Percentiles rank a stretch among this genome's conserved stretches.
Conservation (phyloP, 352 stramenopile species). For the Lagenidium giganteum region DNA sequence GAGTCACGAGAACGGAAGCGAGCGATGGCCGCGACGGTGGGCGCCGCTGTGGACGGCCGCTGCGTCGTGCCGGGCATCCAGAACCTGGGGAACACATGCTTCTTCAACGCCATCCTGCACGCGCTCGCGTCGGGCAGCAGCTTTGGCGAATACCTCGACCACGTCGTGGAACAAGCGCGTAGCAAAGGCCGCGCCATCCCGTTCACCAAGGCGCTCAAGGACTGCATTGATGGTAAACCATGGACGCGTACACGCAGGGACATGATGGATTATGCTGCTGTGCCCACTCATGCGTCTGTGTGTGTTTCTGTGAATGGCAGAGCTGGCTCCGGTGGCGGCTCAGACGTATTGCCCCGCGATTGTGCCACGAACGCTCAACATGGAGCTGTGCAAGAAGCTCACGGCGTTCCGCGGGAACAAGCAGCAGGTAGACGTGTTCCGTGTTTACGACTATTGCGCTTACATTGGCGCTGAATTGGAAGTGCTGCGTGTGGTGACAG, state of each 20-base stretch:
- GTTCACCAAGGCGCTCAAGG: slow-evolving; percentile 42
- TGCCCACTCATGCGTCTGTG: too few relatives aligned
- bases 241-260: not conserved
- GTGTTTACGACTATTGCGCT: not conserved
- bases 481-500: slow-evolving; percentile 12
- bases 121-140: slow-evolving; percentile 48
- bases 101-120: slow-evolving; percentile 81
- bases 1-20: slow-evolving; percentile 1
- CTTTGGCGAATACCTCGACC: slow-evolving; percentile 53
- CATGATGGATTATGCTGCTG: not conserved
- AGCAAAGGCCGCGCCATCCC: slow-evolving; percentile 26
- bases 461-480: not conserved
- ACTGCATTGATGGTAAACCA: slow-evolving; percentile 55
- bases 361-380: slow-evolving; percentile 31
- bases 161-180: slow-evolving; percentile 28
- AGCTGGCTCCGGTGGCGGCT: slow-evolving; percentile 13
- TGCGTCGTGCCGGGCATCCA: slow-evolving; percentile 54
- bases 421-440: slow-evolving; percentile 50
- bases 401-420: slow-evolving; percentile 49
- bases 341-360: slow-evolving; percentile 23
- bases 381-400: slow-evolving; percentile 36
- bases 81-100: slow-evolving; percentile 82
- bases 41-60: too few relatives aligned
- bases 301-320: too few relatives aligned
- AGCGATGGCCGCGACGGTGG: slow-evolving; percentile 6